phyloP scores from a whole-genome alignment of 1,284 basidiomycete species.

The Trichosporon asahii region DNA sequence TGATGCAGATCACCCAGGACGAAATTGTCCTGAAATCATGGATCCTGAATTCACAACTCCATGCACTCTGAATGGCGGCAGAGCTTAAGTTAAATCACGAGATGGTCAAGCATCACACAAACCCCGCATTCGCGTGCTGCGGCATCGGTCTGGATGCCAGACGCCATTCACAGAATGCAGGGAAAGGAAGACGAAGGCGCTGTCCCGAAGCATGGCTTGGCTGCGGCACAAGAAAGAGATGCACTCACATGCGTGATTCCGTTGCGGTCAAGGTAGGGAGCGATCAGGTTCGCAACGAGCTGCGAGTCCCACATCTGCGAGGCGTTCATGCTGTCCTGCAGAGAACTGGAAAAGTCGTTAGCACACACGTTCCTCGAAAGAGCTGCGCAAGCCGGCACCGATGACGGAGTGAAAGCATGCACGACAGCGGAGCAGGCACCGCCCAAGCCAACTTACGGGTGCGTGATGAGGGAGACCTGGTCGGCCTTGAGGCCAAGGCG shows the following conservation, averaged over 20 bases:
- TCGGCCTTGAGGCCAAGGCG: conserved; percentile 64
- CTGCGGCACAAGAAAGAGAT: neutral
- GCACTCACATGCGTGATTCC: conserved; percentile 12
- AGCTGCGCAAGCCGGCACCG: neutral
- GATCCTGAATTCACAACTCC: conserved; percentile 1
- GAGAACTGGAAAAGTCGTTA: conserved; percentile 15
- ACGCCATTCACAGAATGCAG: neutral
- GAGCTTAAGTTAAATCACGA: neutral
- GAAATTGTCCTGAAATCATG: neutral
- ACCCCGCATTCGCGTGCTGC: neutral
- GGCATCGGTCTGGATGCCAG: neutral
- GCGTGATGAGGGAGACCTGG: conserved; percentile 64
- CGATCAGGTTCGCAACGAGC: conserved; percentile 62
- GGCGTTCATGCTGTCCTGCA: conserved; percentile 63
- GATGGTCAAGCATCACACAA: neutral
- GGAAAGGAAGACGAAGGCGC: neutral
- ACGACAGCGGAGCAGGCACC: neutral
- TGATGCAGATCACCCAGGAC: neutral
- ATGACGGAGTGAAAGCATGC: conserved; percentile 11
- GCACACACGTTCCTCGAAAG: neutral
- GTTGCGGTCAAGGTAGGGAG: conserved; percentile 35
- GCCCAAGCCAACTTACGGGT: conserved; percentile 59
- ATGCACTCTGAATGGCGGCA: neutral
- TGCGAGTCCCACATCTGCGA: conserved; percentile 60
- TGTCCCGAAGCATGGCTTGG: neutral